Percentiles rank a stretch among this genome's conserved stretches.
These are phyloP conservation scores for Atkinsonella texensis DNA, from an alignment of 2,329 filamentous ascomycete genomes.

Conservation along the genomic window DNA sequence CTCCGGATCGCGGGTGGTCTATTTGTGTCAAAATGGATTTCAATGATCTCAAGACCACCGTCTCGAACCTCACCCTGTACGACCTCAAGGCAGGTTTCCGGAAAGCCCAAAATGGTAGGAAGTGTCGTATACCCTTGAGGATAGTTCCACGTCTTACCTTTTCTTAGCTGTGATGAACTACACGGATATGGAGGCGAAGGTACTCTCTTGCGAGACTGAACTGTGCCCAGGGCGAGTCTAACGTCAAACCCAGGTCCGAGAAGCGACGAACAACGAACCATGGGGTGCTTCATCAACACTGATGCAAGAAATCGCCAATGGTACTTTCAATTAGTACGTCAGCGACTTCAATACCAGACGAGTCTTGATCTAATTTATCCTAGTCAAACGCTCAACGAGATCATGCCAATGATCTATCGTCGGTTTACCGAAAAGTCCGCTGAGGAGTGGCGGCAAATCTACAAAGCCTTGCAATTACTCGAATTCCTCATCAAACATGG, in stretches of 20 bases:
- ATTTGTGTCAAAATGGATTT: slow-evolving; percentile 58
- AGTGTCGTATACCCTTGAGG: slow-evolving; percentile 3
- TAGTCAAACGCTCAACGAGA: slow-evolving; percentile 94
- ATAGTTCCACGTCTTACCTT: slow-evolving; percentile 15
- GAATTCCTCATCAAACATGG: slow-evolving; percentile 98
- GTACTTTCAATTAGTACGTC: slow-evolving; percentile 91
- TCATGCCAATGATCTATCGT: slow-evolving; percentile 99
- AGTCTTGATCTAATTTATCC: neutral
- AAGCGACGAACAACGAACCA: slow-evolving; percentile 97
- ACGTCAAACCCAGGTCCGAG: slow-evolving; percentile 55
- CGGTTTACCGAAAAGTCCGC: slow-evolving; percentile 97
- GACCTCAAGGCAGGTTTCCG: slow-evolving; percentile 90
- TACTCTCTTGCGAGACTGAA: slow-evolving; percentile 16
- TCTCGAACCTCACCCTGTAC: slow-evolving; percentile 86
- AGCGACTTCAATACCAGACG: slow-evolving; percentile 9
- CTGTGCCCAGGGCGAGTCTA: slow-evolving; percentile 6
- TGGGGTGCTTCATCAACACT: slow-evolving; percentile 77
- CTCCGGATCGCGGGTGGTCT: neutral
- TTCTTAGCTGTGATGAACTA: slow-evolving; percentile 90
- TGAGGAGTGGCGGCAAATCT: slow-evolving; percentile 98
- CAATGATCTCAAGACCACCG: slow-evolving; percentile 71
- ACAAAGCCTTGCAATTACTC: slow-evolving; percentile 93
- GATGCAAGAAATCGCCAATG: slow-evolving; percentile 98
- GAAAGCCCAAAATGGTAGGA: slow-evolving; percentile 87
- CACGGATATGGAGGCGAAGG: slow-evolving; percentile 78